Evolutionary conservation across 2,329 filamentous ascomycete genomes (phyloP), one percentile per base, ranked within the genome.

Genomic region (Neonectria neomacrospora): DNA sequence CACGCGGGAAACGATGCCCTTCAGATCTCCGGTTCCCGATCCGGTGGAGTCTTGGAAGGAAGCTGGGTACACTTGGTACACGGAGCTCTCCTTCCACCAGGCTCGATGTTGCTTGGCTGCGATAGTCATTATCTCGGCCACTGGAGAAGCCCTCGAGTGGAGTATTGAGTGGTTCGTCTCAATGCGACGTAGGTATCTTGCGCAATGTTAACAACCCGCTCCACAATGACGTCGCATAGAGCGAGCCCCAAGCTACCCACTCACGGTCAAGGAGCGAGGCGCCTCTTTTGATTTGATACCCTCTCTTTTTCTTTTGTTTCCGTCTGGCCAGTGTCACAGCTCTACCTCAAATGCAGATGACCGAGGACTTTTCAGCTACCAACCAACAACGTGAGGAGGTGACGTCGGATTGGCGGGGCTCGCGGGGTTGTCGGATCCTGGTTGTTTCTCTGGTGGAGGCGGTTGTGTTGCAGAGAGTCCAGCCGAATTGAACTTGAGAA

Each of bases 31-130:
- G 50, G 83, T 75, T 5, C 86, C 86, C 60, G 85, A 82, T 42
- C 83, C 84, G 20, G 83, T 87, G 44, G 83, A 83, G 73, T 88
- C 86, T 65, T 86, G 82, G 78, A 88, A 89, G 26, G 84, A 86
- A n/a, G 86, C 83, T 2, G 86, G 85, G 72, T 88, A 89, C 65
- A 89, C 83, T 67, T 89, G 86, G 72, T 89, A 89, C 22, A 88
- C 84, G 10, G 83, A 80, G 54, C 81, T 82, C 73, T 88, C 85
- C 68, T 88, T 88, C 86, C 87, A 89, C 86, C 86, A 89, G 16
- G 74, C 72, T 32, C 74, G 73, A 9, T 66, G 66, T 54, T 73
- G 75, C 37, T 75, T 63, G 26, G 50, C 65, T 39, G 58, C 48
- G 26, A 58, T 64, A 3, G 66, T 67, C 74, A 77, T 77, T 52